These are phyloP conservation scores for Annulohypoxylon moriforme DNA, from an alignment of 495 filamentous ascomycete species.

Conservation along the genomic window DNA sequence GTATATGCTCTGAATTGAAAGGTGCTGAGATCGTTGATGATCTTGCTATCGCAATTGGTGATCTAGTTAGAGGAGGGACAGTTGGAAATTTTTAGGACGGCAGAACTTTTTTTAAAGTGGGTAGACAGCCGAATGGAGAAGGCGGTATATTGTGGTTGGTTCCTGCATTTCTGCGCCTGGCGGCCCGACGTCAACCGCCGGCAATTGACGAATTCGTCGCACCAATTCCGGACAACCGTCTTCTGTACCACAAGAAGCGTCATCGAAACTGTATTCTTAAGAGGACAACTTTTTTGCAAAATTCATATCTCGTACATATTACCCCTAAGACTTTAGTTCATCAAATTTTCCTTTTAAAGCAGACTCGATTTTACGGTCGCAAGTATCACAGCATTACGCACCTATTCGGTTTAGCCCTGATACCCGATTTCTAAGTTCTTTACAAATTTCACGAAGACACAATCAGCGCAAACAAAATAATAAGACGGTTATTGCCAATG, in stretches of 20 bases:
- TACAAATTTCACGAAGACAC: background rate
- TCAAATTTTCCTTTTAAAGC: too few species aligned
- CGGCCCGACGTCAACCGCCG: background rate
- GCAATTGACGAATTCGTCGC: background rate
- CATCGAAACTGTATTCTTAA: background rate
- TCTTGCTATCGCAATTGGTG: conserved; percentile 6
- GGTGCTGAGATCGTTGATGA: background rate
- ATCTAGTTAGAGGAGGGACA: conserved; percentile 26
- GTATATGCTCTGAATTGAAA: conserved; percentile 11
- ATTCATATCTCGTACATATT: background rate
- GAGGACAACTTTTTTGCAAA: background rate
- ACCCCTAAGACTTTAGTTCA: too few species aligned
- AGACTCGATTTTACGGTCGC: background rate
- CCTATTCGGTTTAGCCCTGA: background rate
- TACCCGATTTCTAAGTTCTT: background rate
- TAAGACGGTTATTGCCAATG: background rate
- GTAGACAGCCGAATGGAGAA: background rate
- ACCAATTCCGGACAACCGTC: background rate
- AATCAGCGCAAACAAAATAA: background rate
- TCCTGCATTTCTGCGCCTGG: background rate
- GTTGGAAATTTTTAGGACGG: conserved; percentile 41
- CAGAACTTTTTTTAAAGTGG: conserved; percentile 38
- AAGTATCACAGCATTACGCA: background rate
- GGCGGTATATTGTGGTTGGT: conserved; percentile 16
- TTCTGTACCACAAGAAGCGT: background rate